Evolutionary conservation across 352 stramenopile genomes (phyloP).

Genomic region (Phytopythium ostracodes): DNA sequence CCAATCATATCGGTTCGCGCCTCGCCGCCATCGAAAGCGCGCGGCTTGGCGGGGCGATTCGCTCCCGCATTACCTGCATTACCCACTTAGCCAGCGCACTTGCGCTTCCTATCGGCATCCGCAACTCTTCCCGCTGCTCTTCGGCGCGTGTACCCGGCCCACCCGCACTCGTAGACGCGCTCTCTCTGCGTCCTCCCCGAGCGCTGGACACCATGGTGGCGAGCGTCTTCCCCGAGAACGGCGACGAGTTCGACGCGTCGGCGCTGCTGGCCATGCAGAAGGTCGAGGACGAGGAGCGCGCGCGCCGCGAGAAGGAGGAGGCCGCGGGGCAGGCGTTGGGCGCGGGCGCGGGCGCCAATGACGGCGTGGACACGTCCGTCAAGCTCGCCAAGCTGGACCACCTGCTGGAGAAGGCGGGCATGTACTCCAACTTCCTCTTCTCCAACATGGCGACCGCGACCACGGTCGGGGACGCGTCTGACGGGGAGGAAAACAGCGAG

Average conservation of each 20-base stretch:
- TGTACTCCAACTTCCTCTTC: constrained; percentile 86
- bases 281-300: constrained; percentile 47
- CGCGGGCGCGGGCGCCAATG: constrained; percentile 7
- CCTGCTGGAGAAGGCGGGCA: constrained; percentile 81
- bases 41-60: not conserved
- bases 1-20: constrained; percentile 9
- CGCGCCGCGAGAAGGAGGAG: constrained; percentile 15
- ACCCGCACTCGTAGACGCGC: not conserved
- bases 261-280: constrained; percentile 82
- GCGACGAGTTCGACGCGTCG: constrained; percentile 30
- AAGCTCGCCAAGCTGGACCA: constrained; percentile 83
- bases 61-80: no score
- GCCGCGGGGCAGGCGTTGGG: constrained; percentile 7
- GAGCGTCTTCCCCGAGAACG: constrained; percentile 19
- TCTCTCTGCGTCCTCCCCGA: not conserved
- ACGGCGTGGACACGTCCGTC: constrained; percentile 42
- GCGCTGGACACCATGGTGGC: constrained; percentile 46
- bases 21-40: constrained; percentile 3
- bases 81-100: no score
- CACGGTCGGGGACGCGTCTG: constrained; percentile 19
- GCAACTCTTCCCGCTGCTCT: not conserved
- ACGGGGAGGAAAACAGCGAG: not conserved
- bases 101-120: not conserved
- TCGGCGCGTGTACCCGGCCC: not conserved
- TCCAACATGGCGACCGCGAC: constrained; percentile 79